These are phyloP conservation scores for Biscogniauxia marginata DNA, from an alignment of 2,329 filamentous ascomycete genomes.

Conservation along the genomic window DNA sequence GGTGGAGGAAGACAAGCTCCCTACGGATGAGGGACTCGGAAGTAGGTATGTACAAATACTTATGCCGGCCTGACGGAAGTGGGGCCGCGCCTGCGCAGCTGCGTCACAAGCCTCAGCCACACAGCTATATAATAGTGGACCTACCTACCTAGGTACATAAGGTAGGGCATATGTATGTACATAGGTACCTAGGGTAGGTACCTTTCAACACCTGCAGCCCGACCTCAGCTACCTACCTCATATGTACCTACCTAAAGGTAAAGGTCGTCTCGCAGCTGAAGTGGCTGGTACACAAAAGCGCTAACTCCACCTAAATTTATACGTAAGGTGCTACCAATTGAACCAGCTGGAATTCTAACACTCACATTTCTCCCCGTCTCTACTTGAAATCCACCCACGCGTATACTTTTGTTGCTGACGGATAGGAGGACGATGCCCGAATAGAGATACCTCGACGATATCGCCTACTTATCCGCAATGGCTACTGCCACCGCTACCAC, in stretches of 20 bases:
- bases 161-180: too few species aligned
- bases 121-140: background rate
- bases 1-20: background rate
- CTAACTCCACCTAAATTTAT: too few species aligned
- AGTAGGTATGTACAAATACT: background rate
- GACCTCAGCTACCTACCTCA: too few species aligned
- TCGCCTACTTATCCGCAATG: conserved; percentile 27
- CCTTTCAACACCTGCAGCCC: too few species aligned
- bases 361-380: background rate
- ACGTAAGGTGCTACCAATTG: background rate
- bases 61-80: background rate
- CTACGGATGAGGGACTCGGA: background rate
- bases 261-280: too few species aligned
- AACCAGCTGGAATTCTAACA: background rate
- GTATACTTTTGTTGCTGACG: background rate
- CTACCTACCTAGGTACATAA: background rate
- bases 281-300: too few species aligned
- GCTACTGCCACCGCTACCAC: conserved; percentile 30
- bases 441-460: background rate
- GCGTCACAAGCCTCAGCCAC: conserved; percentile 1
- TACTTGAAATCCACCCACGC: background rate
- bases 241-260: background rate
- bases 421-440: background rate
- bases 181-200: too few species aligned
- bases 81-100: background rate